Evolutionary conservation across 1,284 basidiomycete species (phyloP).

Genomic region (Moniliophthora roreri): DNA sequence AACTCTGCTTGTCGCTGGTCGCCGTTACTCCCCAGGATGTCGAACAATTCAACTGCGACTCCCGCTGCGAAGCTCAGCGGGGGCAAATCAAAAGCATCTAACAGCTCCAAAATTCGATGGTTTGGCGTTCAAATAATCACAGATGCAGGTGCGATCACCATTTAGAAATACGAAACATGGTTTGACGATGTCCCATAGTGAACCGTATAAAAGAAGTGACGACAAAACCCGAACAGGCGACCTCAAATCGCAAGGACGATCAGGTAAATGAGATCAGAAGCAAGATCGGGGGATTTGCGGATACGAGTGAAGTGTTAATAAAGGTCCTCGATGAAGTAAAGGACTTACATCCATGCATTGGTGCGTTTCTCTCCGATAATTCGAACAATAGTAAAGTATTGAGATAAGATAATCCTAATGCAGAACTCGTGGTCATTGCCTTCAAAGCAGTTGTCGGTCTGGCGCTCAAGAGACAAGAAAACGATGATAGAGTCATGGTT

Average conservation of each 20-base stretch:
- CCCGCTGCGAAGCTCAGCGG: too few species aligned
- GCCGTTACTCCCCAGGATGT: too few species aligned
- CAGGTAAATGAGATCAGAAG: not conserved
- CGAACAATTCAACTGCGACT: too few species aligned
- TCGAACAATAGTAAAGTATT: constrained; percentile 2
- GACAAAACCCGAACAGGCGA: too few species aligned
- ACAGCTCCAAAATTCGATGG: too few species aligned
- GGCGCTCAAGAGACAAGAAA: constrained; percentile 27
- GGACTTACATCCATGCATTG: constrained; percentile 25
- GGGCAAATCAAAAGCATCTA: too few species aligned
- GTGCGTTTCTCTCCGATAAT: not conserved
- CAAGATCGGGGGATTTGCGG: constrained; percentile 24
- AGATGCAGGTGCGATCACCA: too few species aligned
- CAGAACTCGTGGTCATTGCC: constrained; percentile 26
- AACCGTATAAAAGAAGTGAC: too few species aligned
- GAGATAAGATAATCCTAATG: not conserved
- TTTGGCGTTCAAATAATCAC: too few species aligned
- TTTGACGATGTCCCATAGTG: too few species aligned
- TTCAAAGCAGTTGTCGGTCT: constrained; percentile 31
- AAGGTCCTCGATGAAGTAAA: constrained; percentile 27
- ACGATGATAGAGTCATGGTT: constrained; percentile 27
- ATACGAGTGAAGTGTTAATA: constrained; percentile 26
- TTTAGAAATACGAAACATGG: too few species aligned
- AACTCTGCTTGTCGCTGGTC: too few species aligned
- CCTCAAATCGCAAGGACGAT: not conserved